A percentile compares a stretch with the other conserved stretches of the same genome.
These are phyloP conservation scores for Marvania coccoides DNA, from an alignment of 139 green algal genomes.

Conservation along the genomic window DNA sequence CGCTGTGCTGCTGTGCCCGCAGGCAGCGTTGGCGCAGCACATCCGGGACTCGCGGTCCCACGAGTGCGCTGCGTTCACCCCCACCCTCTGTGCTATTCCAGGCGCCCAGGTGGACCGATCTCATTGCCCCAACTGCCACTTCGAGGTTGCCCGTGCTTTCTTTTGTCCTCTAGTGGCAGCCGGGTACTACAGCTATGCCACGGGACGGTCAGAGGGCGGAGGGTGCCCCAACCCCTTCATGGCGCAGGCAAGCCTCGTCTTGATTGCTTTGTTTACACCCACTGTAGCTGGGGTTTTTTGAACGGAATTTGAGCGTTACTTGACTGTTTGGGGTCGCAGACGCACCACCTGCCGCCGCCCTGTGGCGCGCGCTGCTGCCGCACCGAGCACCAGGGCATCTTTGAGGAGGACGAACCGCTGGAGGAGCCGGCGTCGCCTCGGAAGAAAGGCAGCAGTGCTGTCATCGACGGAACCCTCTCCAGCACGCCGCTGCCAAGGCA, in stretches of 20 bases:
- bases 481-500: too few species aligned
- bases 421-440: not conserved
- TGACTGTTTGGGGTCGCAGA: too few species aligned
- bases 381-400: constrained; percentile 3
- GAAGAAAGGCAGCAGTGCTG: too few species aligned
- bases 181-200: constrained; percentile 1
- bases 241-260: too few species aligned
- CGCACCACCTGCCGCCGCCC: not conserved
- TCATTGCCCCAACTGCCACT: not conserved
- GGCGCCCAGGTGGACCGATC: not conserved
- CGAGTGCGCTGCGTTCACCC: not conserved
- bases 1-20: too few species aligned
- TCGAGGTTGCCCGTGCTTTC: not conserved
- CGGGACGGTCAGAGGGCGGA: constrained; percentile 3
- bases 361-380: constrained; percentile 1
- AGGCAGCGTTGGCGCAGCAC: too few species aligned
- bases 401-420: not conserved
- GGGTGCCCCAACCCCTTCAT: not conserved
- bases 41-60: too few species aligned
- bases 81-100: constrained; percentile 3
- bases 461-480: too few species aligned
- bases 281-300: too few species aligned
- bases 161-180: constrained; percentile 4
- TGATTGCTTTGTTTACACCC: too few species aligned
- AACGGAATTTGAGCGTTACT: too few species aligned